Percentiles rank a stretch among this genome's conserved stretches.
phyloP scores from a whole-genome alignment of 2,329 filamentous ascomycete species.

The Diaporthe ilicicola region DNA sequence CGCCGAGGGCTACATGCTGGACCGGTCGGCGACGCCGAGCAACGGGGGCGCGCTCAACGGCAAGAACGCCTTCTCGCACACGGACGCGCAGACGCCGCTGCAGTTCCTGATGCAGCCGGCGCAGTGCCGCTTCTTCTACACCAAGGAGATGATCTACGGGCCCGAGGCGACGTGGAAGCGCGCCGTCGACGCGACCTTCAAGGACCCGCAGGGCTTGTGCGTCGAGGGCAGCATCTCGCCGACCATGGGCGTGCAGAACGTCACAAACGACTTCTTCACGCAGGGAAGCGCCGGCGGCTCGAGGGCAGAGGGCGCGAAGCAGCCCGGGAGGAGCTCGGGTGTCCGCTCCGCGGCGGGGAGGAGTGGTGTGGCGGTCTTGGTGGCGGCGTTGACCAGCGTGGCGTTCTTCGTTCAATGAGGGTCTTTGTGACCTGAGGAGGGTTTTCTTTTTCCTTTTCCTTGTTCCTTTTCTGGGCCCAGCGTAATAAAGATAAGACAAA shows the following conservation, averaged over 20 bases:
- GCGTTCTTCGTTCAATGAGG: not conserved
- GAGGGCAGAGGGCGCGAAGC: not conserved
- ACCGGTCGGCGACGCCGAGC: slow-evolving; percentile 37
- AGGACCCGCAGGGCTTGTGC: slow-evolving; percentile 42
- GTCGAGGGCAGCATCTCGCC: slow-evolving; percentile 43
- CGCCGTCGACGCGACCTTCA: slow-evolving; percentile 48
- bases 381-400: slow-evolving; percentile 20
- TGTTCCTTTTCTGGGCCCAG: not conserved
- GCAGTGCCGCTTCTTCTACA: slow-evolving; percentile 59
- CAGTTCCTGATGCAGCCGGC: slow-evolving; percentile 56
- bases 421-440: not conserved
- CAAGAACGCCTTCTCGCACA: slow-evolving; percentile 46
- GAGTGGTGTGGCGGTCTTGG: not conserved
- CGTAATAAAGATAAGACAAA: not conserved
- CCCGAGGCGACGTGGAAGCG: slow-evolving; percentile 52
- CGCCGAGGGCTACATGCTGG: slow-evolving; percentile 45
- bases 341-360: slow-evolving; percentile 12
- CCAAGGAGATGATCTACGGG: slow-evolving; percentile 49
- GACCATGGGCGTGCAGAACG: slow-evolving; percentile 32
- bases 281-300: not conserved
- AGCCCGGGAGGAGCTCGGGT: not conserved
- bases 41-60: slow-evolving; percentile 44
- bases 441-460: not conserved
- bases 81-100: slow-evolving; percentile 47
- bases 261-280: slow-evolving; percentile 21